Percentiles rank a stretch among this genome's conserved stretches.
These are phyloP conservation scores for Cyclotella cryptica DNA, from an alignment of 108 stramenopile genomes.

Conservation along the genomic window DNA sequence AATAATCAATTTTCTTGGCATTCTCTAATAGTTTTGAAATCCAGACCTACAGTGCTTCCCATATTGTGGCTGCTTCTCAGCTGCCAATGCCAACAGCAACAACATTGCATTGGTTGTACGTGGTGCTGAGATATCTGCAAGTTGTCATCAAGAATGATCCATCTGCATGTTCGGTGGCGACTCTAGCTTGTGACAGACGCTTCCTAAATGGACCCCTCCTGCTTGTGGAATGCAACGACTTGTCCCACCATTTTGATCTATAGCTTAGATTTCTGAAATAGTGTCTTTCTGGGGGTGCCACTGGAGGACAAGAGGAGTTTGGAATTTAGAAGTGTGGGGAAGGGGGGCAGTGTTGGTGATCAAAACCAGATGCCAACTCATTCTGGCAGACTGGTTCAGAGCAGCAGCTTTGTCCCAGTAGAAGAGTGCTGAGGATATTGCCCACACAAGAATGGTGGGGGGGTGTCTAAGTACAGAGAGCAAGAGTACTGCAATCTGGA, in stretches of 20 bases:
- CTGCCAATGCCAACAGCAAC: background rate
- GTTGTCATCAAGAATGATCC: slow-evolving; percentile 42
- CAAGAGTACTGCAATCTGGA: too few relatives aligned
- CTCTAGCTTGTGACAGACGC: slow-evolving; percentile 24
- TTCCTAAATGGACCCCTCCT: slow-evolving; percentile 33
- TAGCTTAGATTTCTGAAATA: slow-evolving; percentile 2
- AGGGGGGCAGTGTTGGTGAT: too few relatives aligned
- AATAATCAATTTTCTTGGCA: too few relatives aligned
- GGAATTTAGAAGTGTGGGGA: too few relatives aligned
- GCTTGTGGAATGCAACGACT: background rate
- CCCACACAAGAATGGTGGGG: too few relatives aligned
- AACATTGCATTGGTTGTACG: background rate
- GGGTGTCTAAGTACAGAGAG: too few relatives aligned
- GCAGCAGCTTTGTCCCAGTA: too few relatives aligned
- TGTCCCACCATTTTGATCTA: background rate
- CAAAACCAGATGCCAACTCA: too few relatives aligned
- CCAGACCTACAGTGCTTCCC: slow-evolving; percentile 44
- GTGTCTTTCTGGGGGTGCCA: too few relatives aligned
- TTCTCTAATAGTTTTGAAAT: slow-evolving; percentile 76
- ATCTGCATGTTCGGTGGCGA: slow-evolving; percentile 39
- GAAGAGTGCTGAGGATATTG: too few relatives aligned
- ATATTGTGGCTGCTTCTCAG: background rate
- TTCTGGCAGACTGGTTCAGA: too few relatives aligned
- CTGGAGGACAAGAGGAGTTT: too few relatives aligned
- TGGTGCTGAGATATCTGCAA: slow-evolving; percentile 29